A percentile compares a stretch with the other conserved stretches of the same genome.
Conservation (phyloP, 208 protist species). For the Blechomonas ayalai region DNA sequence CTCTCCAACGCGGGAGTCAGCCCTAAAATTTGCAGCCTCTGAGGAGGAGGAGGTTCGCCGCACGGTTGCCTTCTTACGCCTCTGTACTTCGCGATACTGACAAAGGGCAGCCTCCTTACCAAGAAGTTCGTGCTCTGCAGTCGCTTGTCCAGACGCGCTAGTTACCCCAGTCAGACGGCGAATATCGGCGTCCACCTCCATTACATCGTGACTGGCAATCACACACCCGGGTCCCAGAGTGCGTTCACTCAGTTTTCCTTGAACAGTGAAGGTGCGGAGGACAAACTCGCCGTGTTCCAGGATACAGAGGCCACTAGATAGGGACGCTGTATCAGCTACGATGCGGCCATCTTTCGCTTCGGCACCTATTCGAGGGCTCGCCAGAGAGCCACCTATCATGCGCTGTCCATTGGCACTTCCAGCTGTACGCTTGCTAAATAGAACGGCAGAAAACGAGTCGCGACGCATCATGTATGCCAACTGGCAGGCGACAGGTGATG, state of each 20-base stretch:
- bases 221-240: constrained; percentile 1
- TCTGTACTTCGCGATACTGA: constrained; percentile 20
- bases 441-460: not conserved
- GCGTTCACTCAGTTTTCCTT: constrained; percentile 7
- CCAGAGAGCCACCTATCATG: too few species aligned
- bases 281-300: constrained; percentile 27
- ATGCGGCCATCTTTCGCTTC: not conserved
- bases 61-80: not conserved
- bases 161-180: too few species aligned
- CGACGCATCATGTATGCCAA: not conserved
- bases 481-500: constrained; percentile 10
- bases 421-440: not conserved
- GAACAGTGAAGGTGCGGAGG: constrained; percentile 3
- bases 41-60: too few species aligned
- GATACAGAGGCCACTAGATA: constrained; percentile 11
- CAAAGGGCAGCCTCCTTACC: constrained; percentile 30
- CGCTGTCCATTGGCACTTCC: too few species aligned
- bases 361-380: not conserved
- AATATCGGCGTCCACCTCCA: not conserved
- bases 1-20: too few species aligned
- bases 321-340: not conserved
- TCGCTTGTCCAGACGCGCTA: not conserved
- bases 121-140: not conserved
- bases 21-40: too few species aligned
- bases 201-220: not conserved